phyloP scores from a whole-genome alignment of 164 flowering plant genomes.

The Litsea cubeba region DNA sequence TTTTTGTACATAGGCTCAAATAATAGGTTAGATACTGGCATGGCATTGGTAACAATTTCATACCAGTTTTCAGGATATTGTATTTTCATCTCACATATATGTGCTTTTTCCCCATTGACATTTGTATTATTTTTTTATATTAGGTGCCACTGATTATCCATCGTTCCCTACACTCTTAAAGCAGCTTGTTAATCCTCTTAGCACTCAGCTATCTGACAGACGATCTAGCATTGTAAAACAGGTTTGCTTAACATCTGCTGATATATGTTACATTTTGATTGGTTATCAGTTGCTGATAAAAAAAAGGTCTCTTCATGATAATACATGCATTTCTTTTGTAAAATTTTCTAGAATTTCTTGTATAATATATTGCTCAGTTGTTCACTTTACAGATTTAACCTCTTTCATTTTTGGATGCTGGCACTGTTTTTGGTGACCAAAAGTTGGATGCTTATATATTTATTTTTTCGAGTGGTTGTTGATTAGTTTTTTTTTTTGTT shows the following conservation, averaged over 20 bases:
- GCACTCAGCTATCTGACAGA: constrained; percentile 88
- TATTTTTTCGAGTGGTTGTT: neutral
- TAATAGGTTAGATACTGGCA: neutral
- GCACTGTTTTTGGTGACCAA: neutral
- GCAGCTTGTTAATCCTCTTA: constrained; percentile 85
- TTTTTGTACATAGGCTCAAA: neutral
- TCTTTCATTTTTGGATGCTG: neutral
- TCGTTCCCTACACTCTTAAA: constrained; percentile 76
- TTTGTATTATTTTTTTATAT: constrained; percentile 7
- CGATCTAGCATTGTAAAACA: constrained; percentile 98
- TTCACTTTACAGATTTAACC: neutral
- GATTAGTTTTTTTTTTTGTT: constrained; percentile 1
- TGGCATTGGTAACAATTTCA: neutral
- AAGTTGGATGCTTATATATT: neutral
- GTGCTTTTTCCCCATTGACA: neutral
- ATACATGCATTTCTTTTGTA: too few relatives aligned
- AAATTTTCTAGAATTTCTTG: too few relatives aligned
- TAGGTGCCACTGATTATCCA: constrained; percentile 92
- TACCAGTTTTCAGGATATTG: neutral
- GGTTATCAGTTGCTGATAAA: too few relatives aligned
- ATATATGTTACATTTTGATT: too few relatives aligned
- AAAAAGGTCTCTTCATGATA: too few relatives aligned
- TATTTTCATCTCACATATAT: neutral
- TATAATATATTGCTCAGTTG: too few relatives aligned
- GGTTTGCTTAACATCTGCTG: constrained; percentile 32